Percentiles rank a stretch among this genome's conserved stretches.
Evolutionary conservation across 2,329 filamentous ascomycete species (phyloP).

Genomic region (Colletotrichum sidae): DNA sequence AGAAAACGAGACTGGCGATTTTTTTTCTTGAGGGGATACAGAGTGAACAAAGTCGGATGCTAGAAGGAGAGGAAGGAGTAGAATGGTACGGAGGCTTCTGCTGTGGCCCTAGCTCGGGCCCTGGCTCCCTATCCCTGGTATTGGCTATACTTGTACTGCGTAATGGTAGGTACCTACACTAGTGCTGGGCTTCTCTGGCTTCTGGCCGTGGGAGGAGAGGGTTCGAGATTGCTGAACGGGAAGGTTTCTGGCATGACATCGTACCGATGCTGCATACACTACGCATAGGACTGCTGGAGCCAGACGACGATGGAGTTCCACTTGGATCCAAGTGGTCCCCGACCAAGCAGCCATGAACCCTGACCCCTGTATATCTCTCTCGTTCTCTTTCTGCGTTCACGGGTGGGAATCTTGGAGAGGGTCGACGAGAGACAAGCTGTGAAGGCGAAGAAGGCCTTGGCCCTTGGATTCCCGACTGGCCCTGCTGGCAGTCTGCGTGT

Average conservation of each 20-base stretch:
- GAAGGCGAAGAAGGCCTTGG: too few relatives aligned
- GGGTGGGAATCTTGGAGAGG: too few relatives aligned
- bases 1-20: not conserved
- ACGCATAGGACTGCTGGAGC: constrained; percentile 30
- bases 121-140: not conserved
- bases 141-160: not conserved
- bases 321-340: constrained; percentile 11
- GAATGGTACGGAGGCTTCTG: constrained; percentile 15
- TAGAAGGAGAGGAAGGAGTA: constrained; percentile 20
- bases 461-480: too few relatives aligned
- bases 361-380: not conserved
- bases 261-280: constrained; percentile 34
- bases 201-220: constrained; percentile 3
- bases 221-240: constrained; percentile 38
- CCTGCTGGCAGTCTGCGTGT: too few relatives aligned
- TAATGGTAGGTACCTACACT: too few relatives aligned
- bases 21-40: constrained; percentile 36
- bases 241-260: constrained; percentile 32
- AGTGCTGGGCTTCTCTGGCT: constrained; percentile 5
- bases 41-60: constrained; percentile 24
- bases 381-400: too few relatives aligned
- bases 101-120: not conserved
- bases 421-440: too few relatives aligned
- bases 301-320: constrained; percentile 34
- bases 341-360: too few relatives aligned